Evolutionary conservation across 1,139 yeast species (phyloP).

Genomic region (Zhuliangozyma blackwelliae): DNA sequence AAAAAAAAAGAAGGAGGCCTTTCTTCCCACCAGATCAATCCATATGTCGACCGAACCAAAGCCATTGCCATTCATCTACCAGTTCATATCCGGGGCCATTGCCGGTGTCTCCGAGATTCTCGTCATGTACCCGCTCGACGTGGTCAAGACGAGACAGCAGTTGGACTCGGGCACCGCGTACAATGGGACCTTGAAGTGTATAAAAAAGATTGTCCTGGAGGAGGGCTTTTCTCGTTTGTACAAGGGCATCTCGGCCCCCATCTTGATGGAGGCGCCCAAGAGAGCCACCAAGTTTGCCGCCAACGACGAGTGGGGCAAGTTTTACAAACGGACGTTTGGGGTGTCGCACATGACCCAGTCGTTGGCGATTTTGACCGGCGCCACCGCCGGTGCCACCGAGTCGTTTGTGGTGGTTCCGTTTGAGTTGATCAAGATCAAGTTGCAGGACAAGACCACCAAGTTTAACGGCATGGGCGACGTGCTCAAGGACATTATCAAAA

Average conservation of each 20-base stretch:
- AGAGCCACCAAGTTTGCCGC: conserved; percentile 98
- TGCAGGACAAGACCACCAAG: conserved; percentile 82
- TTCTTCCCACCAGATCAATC: too few relatives aligned
- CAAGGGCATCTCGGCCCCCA: conserved; percentile 93
- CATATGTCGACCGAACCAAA: conserved; percentile 8
- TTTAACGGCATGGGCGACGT: conserved; percentile 88
- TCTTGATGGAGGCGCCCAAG: conserved; percentile 99
- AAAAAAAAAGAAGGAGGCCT: background rate
- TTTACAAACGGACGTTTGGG: conserved; percentile 73
- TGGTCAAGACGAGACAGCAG: conserved; percentile 96
- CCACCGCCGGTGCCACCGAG: conserved; percentile 97
- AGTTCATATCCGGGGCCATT: conserved; percentile 90
- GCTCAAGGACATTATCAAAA: conserved; percentile 61
- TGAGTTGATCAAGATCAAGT: conserved; percentile 80
- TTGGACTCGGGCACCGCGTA: conserved; percentile 68
- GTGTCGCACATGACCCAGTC: conserved; percentile 71
- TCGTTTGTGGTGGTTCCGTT: conserved; percentile 96
- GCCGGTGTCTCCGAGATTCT: conserved; percentile 98
- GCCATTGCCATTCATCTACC: conserved; percentile 77
- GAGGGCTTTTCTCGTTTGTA: conserved; percentile 86
- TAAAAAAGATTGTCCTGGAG: conserved; percentile 72
- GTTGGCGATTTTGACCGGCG: conserved; percentile 88
- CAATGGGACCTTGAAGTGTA: conserved; percentile 78
- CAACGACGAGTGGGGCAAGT: conserved; percentile 92
- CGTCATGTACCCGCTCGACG: conserved; percentile 97